Conservation (phyloP, 495 filamentous ascomycete species). For the Penicillium daleae region DNA sequence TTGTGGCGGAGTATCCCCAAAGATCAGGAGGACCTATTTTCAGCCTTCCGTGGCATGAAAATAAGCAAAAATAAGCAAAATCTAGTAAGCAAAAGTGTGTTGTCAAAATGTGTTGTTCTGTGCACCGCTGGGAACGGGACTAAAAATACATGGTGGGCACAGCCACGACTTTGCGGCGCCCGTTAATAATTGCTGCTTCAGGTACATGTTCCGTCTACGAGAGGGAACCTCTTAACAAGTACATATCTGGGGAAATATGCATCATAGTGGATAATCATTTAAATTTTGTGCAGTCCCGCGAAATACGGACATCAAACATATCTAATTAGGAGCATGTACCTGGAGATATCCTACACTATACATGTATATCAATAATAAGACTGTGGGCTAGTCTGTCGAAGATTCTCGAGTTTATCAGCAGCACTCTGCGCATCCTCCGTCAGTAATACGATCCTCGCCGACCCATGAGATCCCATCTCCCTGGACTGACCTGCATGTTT, state of each 20-base stretch:
- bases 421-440: slow-evolving; percentile 30
- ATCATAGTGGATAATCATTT: background rate
- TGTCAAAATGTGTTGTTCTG: too few species aligned
- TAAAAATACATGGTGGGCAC: too few species aligned
- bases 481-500: slow-evolving; percentile 42
- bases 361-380: background rate
- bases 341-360: background rate
- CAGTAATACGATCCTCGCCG: slow-evolving; percentile 3
- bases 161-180: background rate
- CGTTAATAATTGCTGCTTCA: background rate
- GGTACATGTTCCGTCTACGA: background rate
- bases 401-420: slow-evolving; percentile 38
- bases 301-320: background rate
- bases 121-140: too few species aligned
- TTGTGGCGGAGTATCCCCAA: background rate
- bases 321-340: too few species aligned
- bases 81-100: too few species aligned
- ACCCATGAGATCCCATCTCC: background rate
- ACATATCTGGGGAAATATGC: too few species aligned
- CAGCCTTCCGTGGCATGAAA: background rate
- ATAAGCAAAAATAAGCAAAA: background rate
- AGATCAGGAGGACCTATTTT: background rate
- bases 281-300: background rate
- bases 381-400: slow-evolving; percentile 19
- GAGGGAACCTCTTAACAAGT: too few species aligned